Evolutionary conservation across 768 basidiomycete species (phyloP).

Genomic region (Leccinum variicolor): DNA sequence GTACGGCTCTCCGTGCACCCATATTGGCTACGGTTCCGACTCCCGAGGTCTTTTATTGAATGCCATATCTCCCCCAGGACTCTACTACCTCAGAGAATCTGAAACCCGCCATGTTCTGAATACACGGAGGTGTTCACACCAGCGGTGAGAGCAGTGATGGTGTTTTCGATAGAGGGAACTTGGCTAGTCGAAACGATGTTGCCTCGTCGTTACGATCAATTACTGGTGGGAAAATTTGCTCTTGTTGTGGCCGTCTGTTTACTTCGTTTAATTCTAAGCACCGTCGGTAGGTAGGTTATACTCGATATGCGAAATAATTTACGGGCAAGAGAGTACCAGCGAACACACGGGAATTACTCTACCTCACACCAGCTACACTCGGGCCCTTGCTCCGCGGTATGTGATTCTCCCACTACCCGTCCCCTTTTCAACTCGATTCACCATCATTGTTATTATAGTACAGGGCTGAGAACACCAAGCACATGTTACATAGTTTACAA

Average conservation of each 20-base stretch:
- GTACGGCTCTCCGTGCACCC: constrained; percentile 35
- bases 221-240: constrained; percentile 23
- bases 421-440: no score
- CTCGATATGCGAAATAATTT: no score
- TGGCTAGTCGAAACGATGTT: constrained; percentile 43
- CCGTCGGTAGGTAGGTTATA: no score
- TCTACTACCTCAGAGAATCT: constrained; percentile 13
- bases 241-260: not conserved
- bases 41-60: no score
- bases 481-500: not conserved
- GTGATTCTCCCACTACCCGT: no score
- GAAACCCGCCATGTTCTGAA: constrained; percentile 49
- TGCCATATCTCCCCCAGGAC: constrained; percentile 30
- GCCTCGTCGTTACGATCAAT: constrained; percentile 36
- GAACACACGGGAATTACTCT: no score
- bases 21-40: no score
- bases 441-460: not conserved
- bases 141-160: constrained; percentile 36
- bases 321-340: no score
- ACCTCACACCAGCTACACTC: no score
- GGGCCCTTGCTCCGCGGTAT: no score
- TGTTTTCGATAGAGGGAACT: constrained; percentile 42
- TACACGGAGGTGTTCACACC: constrained; percentile 48
- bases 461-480: not conserved
- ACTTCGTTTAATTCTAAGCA: no score